Conservation (phyloP, 495 filamentous ascomycete species). For the Aspergillus asperescens region DNA sequence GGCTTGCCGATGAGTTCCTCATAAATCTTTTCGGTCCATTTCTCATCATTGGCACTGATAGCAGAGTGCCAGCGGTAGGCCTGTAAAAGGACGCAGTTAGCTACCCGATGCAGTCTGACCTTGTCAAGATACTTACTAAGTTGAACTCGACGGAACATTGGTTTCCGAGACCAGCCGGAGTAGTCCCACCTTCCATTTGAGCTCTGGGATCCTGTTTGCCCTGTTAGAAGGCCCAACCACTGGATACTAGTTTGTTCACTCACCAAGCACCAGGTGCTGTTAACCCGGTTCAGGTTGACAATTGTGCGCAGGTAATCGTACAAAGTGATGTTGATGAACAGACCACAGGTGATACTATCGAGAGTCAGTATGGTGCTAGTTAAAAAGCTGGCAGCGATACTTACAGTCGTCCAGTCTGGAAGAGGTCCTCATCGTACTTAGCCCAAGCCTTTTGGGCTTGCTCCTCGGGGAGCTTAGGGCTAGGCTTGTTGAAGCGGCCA, state of each 20-base stretch:
- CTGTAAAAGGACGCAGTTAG: background rate
- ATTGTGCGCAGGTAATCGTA: constrained; percentile 83
- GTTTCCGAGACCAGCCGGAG: constrained; percentile 62
- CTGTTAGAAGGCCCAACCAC: background rate
- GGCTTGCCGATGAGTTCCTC: constrained; percentile 51
- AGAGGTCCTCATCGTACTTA: constrained; percentile 77
- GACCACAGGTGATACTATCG: constrained; percentile 60
- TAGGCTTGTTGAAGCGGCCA: constrained; percentile 61
- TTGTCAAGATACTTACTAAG: constrained; percentile 27
- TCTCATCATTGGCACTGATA: constrained; percentile 57
- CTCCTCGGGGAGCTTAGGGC: constrained; percentile 41
- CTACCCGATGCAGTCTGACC: too few species aligned
- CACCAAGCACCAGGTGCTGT: constrained; percentile 75
- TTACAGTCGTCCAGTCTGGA: constrained; percentile 69
- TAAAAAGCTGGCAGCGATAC: background rate
- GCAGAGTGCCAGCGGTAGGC: constrained; percentile 68
- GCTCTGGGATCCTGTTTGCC: constrained; percentile 37
- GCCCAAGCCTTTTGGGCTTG: constrained; percentile 54
- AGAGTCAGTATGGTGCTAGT: background rate
- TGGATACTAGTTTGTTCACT: background rate
- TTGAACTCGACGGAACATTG: constrained; percentile 64
- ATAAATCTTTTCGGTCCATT: constrained; percentile 60
- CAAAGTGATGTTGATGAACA: constrained; percentile 80
- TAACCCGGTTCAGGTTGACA: constrained; percentile 71
- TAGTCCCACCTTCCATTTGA: constrained; percentile 48